Evolutionary conservation across 2,329 filamentous ascomycete species (phyloP).

Genomic region (Verticillium klebahnii): DNA sequence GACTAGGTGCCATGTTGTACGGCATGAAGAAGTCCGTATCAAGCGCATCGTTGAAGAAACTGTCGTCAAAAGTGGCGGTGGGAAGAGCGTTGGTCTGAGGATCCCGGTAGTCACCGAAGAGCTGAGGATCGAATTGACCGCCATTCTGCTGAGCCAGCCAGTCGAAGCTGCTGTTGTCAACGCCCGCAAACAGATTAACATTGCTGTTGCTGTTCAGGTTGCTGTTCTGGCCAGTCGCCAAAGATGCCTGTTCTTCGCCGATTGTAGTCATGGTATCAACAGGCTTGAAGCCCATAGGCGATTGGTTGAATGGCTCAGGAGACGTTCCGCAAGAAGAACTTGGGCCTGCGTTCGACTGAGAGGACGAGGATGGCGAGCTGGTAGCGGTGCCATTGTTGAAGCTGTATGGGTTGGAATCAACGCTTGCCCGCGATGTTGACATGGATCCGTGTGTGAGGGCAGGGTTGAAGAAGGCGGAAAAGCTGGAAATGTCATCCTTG

Average conservation of each 20-base stretch:
- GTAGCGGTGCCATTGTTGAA: constrained; percentile 47
- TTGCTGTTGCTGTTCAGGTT: background rate
- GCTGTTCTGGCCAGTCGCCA: constrained; percentile 26
- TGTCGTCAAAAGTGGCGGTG: constrained; percentile 66
- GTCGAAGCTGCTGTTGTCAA: constrained; percentile 57
- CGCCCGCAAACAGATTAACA: constrained; percentile 23
- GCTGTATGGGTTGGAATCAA: constrained; percentile 46
- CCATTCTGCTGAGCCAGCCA: constrained; percentile 78
- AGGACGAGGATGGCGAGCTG: constrained; percentile 61
- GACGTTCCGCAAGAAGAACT: constrained; percentile 72
- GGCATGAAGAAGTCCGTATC: constrained; percentile 77
- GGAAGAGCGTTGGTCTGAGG: constrained; percentile 75
- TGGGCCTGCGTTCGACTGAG: constrained; percentile 51
- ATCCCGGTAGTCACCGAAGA: constrained; percentile 91
- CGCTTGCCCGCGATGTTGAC: constrained; percentile 39
- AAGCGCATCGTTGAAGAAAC: constrained; percentile 70
- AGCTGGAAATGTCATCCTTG: constrained; percentile 49
- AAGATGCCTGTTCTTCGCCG: constrained; percentile 55
- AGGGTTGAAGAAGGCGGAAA: constrained; percentile 57
- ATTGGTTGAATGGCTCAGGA: constrained; percentile 70
- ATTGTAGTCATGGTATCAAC: constrained; percentile 60
- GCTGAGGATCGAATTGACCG: constrained; percentile 82
- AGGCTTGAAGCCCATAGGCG: constrained; percentile 61
- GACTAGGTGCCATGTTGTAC: constrained; percentile 61
- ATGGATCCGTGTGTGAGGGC: constrained; percentile 37